Conservation (phyloP, 805 yeast genomes). For the Isabelozyma pseudorhagii region DNA sequence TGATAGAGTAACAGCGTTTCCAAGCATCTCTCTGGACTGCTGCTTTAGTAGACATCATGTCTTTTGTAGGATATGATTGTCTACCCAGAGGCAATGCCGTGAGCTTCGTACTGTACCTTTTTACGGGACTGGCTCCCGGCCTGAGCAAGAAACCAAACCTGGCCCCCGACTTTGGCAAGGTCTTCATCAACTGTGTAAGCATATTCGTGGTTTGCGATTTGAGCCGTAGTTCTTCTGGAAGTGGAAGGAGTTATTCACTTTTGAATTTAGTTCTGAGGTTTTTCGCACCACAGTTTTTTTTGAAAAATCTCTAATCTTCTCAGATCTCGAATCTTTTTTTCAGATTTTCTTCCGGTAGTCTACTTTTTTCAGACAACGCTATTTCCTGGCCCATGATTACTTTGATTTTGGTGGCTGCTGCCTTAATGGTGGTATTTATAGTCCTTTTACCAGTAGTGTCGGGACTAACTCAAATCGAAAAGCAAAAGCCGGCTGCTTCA, state of each 20-base stretch:
- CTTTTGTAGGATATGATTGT: too few relatives aligned
- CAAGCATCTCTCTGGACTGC: neutral
- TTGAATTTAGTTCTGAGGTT: neutral
- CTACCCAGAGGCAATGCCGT: too few relatives aligned
- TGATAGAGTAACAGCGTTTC: slow-evolving; percentile 3
- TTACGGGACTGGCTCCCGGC: too few relatives aligned
- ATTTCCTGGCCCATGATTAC: neutral
- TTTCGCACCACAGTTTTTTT: slow-evolving; percentile 21
- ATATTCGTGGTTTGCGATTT: neutral
- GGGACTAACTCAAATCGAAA: slow-evolving; percentile 12
- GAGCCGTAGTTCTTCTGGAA: neutral
- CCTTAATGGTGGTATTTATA: slow-evolving; percentile 43
- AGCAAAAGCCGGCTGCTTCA: neutral
- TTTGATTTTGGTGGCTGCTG: slow-evolving; percentile 35
- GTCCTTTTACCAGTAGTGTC: slow-evolving; percentile 43
- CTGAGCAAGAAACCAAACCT: neutral
- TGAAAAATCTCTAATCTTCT: neutral
- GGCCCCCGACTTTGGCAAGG: neutral
- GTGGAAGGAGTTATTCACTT: neutral
- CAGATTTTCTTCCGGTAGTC: neutral
- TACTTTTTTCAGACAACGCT: neutral
- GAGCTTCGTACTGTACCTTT: too few relatives aligned
- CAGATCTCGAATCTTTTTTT: too few relatives aligned
- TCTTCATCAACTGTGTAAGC: neutral
- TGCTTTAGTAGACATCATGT: too few relatives aligned